Evolutionary conservation across 1,284 basidiomycete genomes (phyloP), one percentile per base, ranked within the genome.

Genomic region (Fomitopsis pinicola): DNA sequence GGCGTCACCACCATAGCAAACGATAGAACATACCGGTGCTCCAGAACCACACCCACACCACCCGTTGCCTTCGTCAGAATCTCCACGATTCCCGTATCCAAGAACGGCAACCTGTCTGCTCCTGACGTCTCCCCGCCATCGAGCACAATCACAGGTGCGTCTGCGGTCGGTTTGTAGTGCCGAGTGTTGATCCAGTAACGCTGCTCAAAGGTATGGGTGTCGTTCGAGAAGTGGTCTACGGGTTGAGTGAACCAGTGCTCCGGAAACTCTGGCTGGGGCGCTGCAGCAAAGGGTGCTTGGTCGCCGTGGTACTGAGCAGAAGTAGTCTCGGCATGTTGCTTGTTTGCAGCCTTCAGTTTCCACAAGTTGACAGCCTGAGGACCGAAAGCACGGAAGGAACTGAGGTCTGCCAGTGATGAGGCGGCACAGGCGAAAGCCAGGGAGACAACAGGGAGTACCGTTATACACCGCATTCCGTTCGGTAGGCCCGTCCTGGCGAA

Each of bases 151-250:
- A 96, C 88, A 0, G 94, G 94, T 5, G 86, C 89, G 53, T 87
- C 85, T 1, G 81, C 76, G 12, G 87, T 82, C 0, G 87, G 80
- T 62, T 83, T 80, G 75, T 97, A 98, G 73, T 93, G 86, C 38
- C 89, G 83, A n/a, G 84, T 84, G 71, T 89, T 95, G 54, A 95
- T 81, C 94, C 95, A 98, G 76, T 95, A 98, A 30, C 91, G 82
- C 69, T 93, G 91, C 55, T 77, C 73, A 73, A 88, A 93, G 2
- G 82, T 87, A 59, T 80, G 78, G 26, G 77, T 75, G 22, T 77
- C 75, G 22, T 74, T 72, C 44, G 80, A 77, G 64, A 88, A 87
- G 71, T 98, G 95, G 72, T 96, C 93, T 57, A 96, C 76, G 0
- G 91, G 92, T 72, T 97, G 95, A 60, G 82, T 77, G 75, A 96